phyloP scores from a whole-genome alignment of 1,139 yeast species.

The Magnusiomyces magnusii region DNA sequence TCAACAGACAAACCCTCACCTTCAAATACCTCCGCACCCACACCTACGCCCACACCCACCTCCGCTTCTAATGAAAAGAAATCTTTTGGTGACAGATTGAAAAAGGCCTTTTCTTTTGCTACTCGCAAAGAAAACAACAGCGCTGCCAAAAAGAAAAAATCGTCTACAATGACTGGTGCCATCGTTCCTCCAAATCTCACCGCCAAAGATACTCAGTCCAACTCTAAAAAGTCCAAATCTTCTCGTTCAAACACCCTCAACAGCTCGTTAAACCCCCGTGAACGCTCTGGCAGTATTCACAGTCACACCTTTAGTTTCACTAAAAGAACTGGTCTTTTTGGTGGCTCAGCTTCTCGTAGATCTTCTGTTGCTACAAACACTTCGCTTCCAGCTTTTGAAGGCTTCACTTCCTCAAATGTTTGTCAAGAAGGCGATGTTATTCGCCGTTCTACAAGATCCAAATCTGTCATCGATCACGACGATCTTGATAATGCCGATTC shows the following conservation, averaged over 20 bases:
- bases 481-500: no score
- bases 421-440: constrained; percentile 4
- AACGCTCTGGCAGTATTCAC: background rate
- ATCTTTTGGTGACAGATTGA: constrained; percentile 20
- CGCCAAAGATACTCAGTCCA: background rate
- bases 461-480: constrained; percentile 12
- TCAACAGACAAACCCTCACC: constrained; percentile 7
- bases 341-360: constrained; percentile 5
- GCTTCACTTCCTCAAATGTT: constrained; percentile 12
- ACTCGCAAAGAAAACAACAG: constrained; percentile 10
- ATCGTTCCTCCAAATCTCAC: constrained; percentile 8
- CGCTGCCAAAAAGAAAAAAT: constrained; percentile 9
- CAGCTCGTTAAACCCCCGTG: background rate
- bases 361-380: constrained; percentile 5
- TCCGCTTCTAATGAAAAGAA: constrained; percentile 3
- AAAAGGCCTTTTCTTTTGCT: constrained; percentile 26
- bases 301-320: constrained; percentile 9
- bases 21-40: constrained; percentile 1
- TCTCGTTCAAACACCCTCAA: background rate
- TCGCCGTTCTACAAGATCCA: constrained; percentile 6
- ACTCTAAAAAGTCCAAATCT: background rate
- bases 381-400: constrained; percentile 15
- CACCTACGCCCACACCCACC: background rate
- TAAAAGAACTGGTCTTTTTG: background rate
- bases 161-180: constrained; percentile 8